Base-by-base conservation (phyloP, 192 early-diverging fungal species). In the Mortierella claussenii region DNA sequence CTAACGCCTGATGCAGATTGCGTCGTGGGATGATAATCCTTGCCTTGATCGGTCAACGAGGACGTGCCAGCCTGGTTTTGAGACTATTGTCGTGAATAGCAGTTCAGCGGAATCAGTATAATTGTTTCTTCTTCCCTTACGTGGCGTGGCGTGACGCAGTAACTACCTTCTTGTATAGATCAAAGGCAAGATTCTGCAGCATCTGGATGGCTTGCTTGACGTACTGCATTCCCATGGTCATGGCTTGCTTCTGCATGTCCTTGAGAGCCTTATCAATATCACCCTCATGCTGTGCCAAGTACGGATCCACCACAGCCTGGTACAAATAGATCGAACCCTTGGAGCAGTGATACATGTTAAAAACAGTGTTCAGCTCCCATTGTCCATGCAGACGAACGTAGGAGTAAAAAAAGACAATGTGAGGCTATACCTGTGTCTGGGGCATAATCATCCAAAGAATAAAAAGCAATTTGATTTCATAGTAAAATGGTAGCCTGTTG, bases 391-490 rank as follows among this genome's bases (percentile, higher is more conserved):
- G n/a, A n/a, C n/a, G n/a, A n/a, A n/a, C n/a, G n/a, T n/a, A n/a
- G n/a, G n/a, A n/a, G n/a, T n/a, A n/a, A n/a, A n/a, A n/a, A n/a
- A n/a, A n/a, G n/a, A n/a, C n/a, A n/a, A n/a, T n/a, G n/a, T n/a
- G n/a, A n/a, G n/a, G n/a, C n/a, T n/a, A 23, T 60, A 76, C 73
- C 58, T 76, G 73, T 2, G 73, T 76, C 58, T 76, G 73, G 0
- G 73, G 73, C 10, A 76, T 17, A 37, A 76, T 67, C 73, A 76
- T 76, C 73, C 73, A 76, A 27, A 76, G 64, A 3, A 76, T 59
- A 43, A 76, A 66, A 11, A 67, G 3, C 34, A 76, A 24, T 31
- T 76, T 76, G 52, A 66, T 61, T 33, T 76, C 73, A 45, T 76
- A 76, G 54, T 76, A 76, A 33, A 76, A 76, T 15, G 73, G 73